These are phyloP conservation scores for Gorgonomyces haynaldii DNA, from an alignment of 192 early-diverging fungal species.

Conservation along the genomic window DNA sequence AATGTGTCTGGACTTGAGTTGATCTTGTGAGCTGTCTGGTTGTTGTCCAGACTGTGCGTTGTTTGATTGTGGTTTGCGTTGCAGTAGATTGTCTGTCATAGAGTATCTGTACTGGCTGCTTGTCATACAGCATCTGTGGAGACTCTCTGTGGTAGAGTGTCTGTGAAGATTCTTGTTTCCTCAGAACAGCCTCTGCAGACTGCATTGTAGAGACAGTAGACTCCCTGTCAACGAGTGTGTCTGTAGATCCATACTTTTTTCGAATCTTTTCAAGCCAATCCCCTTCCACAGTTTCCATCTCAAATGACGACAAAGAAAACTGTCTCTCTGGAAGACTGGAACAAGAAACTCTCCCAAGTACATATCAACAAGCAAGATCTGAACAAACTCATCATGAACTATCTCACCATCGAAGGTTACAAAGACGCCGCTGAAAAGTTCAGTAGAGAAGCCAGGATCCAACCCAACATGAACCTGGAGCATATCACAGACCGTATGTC, in stretches of 20 bases:
- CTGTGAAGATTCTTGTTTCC: too few species aligned
- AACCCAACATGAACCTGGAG: slow-evolving; percentile 66
- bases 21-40: too few species aligned
- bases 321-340: slow-evolving; percentile 72
- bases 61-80: too few species aligned
- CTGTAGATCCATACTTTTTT: background rate
- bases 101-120: too few species aligned
- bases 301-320: slow-evolving; percentile 49
- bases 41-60: too few species aligned
- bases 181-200: too few species aligned
- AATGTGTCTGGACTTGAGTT: too few species aligned
- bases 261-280: slow-evolving; percentile 1
- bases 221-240: background rate
- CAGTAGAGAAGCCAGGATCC: slow-evolving; percentile 71
- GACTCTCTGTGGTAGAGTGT: too few species aligned
- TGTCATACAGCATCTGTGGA: too few species aligned
- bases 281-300: slow-evolving; percentile 25
- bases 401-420: slow-evolving; percentile 96
- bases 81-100: too few species aligned
- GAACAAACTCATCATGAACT: slow-evolving; percentile 98
- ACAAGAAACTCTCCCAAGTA: slow-evolving; percentile 67
- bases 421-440: slow-evolving; percentile 98
- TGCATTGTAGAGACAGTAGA: background rate
- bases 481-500: slow-evolving; percentile 92
- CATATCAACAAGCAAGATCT: slow-evolving; percentile 81